Base-by-base conservation (phyloP, 179 eudicot genomes). In the Drosera spatulata region DNA sequence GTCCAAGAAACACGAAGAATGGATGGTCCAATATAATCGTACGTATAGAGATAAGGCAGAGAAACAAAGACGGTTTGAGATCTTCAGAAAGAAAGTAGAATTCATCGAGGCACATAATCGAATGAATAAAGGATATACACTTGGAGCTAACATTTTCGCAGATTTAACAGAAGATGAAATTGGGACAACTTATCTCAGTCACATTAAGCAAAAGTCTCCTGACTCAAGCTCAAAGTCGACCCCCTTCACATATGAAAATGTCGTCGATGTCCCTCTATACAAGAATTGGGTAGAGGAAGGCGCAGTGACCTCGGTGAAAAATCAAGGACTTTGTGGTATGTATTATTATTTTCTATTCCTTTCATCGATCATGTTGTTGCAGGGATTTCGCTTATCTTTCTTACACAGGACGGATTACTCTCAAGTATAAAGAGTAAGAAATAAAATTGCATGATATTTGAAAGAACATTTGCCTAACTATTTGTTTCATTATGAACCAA, bases 251-350 rank as follows among this genome's bases (percentile, higher is more conserved):
- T 72, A 85, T 53, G 77, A 44, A 58, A 75, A 81, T n/a, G n/a
- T n/a, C n/a, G n/a, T n/a, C n/a, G n/a, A n/a, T n/a, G n/a, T n/a
- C n/a, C n/a, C n/a, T n/a, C 4, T 66, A 2, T 42, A 62, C 10
- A 43, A 78, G 65, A 86, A 85, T 59, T 85, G 93, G 88, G 73
- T 79, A 62, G 40, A 46, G 10, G 61, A 71, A 58, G 86, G 86
- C 8, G 88, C 75, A 3, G 86, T 85, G 40, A 83, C 88, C 39
- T 62, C 73, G 2, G 67, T 85, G 13, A 80, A 80, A 60, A 70
- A 85, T 55, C 88, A 85, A 73, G 84, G 82, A 49, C 41, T 61
- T 0, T 80, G 93, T 48, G 84, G 88, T 83, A 69, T n/a, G n/a
- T n/a, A n/a, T n/a, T n/a, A n/a, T n/a, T n/a, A n/a, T n/a, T n/a